Base-by-base conservation (phyloP, 352 stramenopile species). In the Globisporangium viniferum region DNA sequence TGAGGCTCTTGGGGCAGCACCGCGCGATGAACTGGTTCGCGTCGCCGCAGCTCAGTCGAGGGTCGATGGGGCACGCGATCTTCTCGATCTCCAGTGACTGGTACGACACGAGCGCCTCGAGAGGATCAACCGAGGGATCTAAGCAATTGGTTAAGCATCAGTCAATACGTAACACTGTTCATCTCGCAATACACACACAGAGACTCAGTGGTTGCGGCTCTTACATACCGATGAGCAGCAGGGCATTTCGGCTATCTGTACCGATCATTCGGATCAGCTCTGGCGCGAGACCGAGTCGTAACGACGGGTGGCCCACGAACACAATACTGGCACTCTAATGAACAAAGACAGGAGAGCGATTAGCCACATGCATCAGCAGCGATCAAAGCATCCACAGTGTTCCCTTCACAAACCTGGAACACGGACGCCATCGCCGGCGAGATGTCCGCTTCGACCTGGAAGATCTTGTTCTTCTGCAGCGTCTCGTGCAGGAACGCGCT, bases 1-100 rank as follows among this genome's bases (percentile, higher is more conserved):
- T 78, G 6, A 96, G 67, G 33, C 78, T 90, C 6, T 83, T 79
- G 7, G 89, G 89, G 14, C 73, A 81, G 62, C 89, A 96, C 4
- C 88, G 84, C 2, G 87, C 81, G 49, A 96, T 90, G 35, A 96
- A 88, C 69, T 93, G 88, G 66, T 96, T 96, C 29, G 83, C 89
- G 58, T 96, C 88, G 1, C 88, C 88, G 64, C 89, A 96, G 63
- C 81, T 92, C 63, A 96, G 73, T 7, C 86, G 78, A 20, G 86
- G 79, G 41, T 96, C 88, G 36, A 96, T 93, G 12, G 84, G 81
- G 27, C 84, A 92, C 35, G 73, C 66, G 73, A 94, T 89, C 53
- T 93, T 91, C 59, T 96, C 86, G 41, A 96, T 85, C 41, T 80
- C 66, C 10, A 89, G 73, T 12, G 76, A 71, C 55, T 83, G 80